phyloP scores from a whole-genome alignment of 805 yeast species.

The Candida verbasci region DNA sequence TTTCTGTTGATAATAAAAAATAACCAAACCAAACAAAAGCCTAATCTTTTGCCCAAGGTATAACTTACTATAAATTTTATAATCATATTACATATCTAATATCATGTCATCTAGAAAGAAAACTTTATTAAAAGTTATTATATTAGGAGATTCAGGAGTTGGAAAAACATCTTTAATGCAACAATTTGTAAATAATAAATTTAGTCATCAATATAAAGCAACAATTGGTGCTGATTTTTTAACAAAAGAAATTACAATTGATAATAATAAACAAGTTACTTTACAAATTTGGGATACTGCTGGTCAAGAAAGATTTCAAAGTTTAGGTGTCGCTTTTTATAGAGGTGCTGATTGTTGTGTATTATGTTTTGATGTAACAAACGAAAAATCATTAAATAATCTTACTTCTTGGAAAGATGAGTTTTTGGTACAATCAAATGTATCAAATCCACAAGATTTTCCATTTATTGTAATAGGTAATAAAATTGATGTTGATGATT shows the following conservation, averaged over 20 bases:
- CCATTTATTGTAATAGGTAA: slow-evolving; percentile 95
- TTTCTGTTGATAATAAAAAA: no score
- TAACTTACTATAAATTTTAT: no score
- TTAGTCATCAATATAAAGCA: slow-evolving; percentile 93
- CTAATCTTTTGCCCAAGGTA: no score
- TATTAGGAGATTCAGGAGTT: slow-evolving; percentile 95
- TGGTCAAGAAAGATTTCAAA: slow-evolving; percentile 96
- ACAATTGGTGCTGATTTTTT: slow-evolving; percentile 97
- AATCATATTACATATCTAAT: background rate
- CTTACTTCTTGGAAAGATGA: slow-evolving; percentile 93
- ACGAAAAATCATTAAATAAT: slow-evolving; percentile 87
- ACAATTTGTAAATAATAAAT: slow-evolving; percentile 92
- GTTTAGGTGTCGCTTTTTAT: slow-evolving; percentile 94
- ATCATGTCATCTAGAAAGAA: slow-evolving; percentile 63
- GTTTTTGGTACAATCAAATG: slow-evolving; percentile 88
- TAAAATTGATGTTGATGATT: slow-evolving; percentile 91
- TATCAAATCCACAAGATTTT: slow-evolving; percentile 88
- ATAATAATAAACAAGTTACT: slow-evolving; percentile 69
- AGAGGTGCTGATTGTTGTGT: slow-evolving; percentile 99
- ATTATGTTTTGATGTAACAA: slow-evolving; percentile 91
- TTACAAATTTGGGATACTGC: slow-evolving; percentile 98
- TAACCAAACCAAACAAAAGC: no score
- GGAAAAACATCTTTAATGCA: slow-evolving; percentile 98
- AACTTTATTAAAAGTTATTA: slow-evolving; percentile 78
- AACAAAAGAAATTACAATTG: slow-evolving; percentile 84